Conservation (phyloP, 2,329 filamentous ascomycete species). For the Colletotrichum abscissum region DNA sequence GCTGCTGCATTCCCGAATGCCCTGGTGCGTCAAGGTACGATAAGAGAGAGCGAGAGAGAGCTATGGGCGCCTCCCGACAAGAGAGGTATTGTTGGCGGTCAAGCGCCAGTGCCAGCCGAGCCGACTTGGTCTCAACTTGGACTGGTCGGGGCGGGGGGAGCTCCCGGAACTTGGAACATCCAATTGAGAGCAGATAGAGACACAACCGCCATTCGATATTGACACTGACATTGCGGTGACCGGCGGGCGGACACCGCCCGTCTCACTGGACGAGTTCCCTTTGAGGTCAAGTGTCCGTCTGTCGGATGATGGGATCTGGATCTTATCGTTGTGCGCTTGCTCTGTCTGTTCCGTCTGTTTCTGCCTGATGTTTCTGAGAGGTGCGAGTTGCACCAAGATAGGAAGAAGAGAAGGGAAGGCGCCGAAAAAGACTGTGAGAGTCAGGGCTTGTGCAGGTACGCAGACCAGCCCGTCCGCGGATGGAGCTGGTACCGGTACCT, state of each 20-base stretch:
- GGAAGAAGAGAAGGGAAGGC: too few relatives aligned
- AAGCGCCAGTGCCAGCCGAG: slow-evolving; percentile 28
- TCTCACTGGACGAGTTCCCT: neutral
- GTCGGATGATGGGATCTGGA: too few relatives aligned
- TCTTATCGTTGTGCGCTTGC: too few relatives aligned
- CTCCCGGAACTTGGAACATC: slow-evolving; percentile 1
- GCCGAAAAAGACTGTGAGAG: neutral
- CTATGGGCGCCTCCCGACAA: slow-evolving; percentile 26
- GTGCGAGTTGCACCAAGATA: neutral
- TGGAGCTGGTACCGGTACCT: slow-evolving; percentile 24
- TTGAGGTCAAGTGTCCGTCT: neutral
- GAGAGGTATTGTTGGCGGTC: slow-evolving; percentile 30
- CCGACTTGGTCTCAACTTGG: slow-evolving; percentile 31
- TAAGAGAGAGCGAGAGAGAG: neutral
- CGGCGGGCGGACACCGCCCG: neutral
- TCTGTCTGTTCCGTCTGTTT: neutral
- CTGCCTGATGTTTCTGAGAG: neutral
- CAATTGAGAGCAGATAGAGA: neutral
- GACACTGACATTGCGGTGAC: slow-evolving; percentile 27
- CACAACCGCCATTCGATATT: neutral
- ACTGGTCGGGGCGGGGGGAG: slow-evolving; percentile 33
- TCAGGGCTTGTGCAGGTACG: slow-evolving; percentile 31
- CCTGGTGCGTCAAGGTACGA: neutral
- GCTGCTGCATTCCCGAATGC: neutral
- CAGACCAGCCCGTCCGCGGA: slow-evolving; percentile 6